phyloP scores from a whole-genome alignment of 2,329 filamentous ascomycete species.

The Phyllosticta citriasiana region DNA sequence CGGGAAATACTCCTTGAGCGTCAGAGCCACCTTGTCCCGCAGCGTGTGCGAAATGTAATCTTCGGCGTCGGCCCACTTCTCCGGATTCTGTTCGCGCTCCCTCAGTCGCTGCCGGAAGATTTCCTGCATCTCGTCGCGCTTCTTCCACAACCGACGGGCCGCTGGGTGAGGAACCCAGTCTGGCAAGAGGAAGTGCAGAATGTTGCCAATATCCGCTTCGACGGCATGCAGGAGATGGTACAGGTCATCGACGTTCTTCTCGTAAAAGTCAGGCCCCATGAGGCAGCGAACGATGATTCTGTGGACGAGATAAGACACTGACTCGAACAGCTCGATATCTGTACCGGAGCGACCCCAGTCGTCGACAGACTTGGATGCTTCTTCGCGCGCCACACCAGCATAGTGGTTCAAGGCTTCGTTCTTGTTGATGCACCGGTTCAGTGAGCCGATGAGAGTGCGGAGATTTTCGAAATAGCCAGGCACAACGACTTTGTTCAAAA shows the following conservation, averaged over 20 bases:
- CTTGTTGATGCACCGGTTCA: conserved; percentile 12
- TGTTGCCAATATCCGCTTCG: conserved; percentile 12
- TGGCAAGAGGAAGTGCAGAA: conserved; percentile 12
- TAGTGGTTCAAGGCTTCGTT: conserved; percentile 13
- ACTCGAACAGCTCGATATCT: conserved; percentile 12
- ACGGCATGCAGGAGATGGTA: conserved; percentile 13
- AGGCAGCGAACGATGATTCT: conserved; percentile 13
- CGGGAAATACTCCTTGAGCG: conserved; percentile 12
- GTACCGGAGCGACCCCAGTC: conserved; percentile 5
- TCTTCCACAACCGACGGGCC: conserved; percentile 10
- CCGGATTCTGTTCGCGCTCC: conserved; percentile 11
- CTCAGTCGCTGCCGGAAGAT: conserved; percentile 12
- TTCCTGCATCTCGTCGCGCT: conserved; percentile 7
- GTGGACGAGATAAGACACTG: conserved; percentile 13
- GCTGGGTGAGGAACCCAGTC: conserved; percentile 13
- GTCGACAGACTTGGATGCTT: conserved; percentile 10
- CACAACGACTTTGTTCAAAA: conserved; percentile 13
- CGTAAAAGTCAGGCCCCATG: conserved; percentile 15
- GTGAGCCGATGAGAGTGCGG: conserved; percentile 10
- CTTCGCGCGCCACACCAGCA: conserved; percentile 7
- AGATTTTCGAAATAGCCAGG: conserved; percentile 13
- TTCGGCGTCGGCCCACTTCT: conserved; percentile 11
- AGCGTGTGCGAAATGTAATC: conserved; percentile 15
- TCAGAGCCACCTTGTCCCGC: conserved; percentile 12
- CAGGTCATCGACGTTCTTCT: conserved; percentile 11